Percentiles rank a stretch among this genome's conserved stretches.
phyloP scores from a whole-genome alignment of 192 early-diverging fungal genomes.

The Backusella psychrophila region DNA sequence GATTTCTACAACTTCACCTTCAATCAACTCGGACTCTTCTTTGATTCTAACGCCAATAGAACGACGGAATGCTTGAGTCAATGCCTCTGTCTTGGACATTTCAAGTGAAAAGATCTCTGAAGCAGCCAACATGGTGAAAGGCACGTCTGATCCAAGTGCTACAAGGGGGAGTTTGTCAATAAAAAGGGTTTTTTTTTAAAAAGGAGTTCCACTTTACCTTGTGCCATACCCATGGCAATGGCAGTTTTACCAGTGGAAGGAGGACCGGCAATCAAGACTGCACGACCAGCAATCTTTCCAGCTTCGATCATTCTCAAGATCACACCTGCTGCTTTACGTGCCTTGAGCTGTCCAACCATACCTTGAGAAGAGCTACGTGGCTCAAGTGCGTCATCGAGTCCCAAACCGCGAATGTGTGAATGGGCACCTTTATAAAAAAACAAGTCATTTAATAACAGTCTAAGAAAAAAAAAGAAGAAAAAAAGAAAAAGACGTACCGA shows the following conservation, averaged over 20 bases:
- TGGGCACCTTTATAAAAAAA: slow-evolving; percentile 83
- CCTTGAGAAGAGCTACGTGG: slow-evolving; percentile 84
- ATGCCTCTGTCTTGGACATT: slow-evolving; percentile 97
- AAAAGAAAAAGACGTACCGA: slow-evolving; percentile 52
- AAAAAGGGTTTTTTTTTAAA: not conserved
- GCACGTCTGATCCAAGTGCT: slow-evolving; percentile 91
- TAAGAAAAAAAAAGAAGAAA: not conserved
- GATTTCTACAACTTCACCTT: slow-evolving; percentile 99
- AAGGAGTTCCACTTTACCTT: slow-evolving; percentile 18
- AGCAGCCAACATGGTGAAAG: slow-evolving; percentile 96
- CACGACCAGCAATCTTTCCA: slow-evolving; percentile 95
- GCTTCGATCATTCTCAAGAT: slow-evolving; percentile 97
- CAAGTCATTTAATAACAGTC: no score
- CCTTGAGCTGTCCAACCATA: slow-evolving; percentile 96
- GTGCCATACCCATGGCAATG: slow-evolving; percentile 90
- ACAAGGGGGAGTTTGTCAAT: slow-evolving; percentile 15
- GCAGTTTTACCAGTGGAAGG: slow-evolving; percentile 99
- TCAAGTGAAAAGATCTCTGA: slow-evolving; percentile 99
- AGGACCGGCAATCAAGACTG: slow-evolving; percentile 97
- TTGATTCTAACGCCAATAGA: slow-evolving; percentile 98
- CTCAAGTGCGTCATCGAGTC: slow-evolving; percentile 92
- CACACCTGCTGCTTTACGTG: slow-evolving; percentile 94
- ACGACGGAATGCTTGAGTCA: slow-evolving; percentile 96
- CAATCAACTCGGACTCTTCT: slow-evolving; percentile 97
- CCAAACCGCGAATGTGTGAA: slow-evolving; percentile 96